Conservation (phyloP, 306 rosid genomes). For the Nissolia schottii region DNA sequence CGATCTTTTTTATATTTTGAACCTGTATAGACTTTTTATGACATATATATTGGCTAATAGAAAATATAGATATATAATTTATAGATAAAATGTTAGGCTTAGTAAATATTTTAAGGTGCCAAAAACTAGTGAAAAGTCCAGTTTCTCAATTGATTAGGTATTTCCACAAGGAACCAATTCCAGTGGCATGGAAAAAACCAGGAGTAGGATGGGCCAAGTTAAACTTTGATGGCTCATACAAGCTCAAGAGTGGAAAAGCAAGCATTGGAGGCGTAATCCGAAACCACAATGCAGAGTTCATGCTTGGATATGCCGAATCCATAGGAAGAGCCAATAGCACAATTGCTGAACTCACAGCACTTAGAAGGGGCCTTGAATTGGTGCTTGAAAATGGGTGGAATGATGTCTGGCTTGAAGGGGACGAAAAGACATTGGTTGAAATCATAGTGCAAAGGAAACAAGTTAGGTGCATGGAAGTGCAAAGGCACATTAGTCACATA, state of each 20-base stretch:
- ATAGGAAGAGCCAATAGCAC: conserved; percentile 62
- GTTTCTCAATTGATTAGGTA: conserved; percentile 20
- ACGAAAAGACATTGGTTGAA: conserved; percentile 58
- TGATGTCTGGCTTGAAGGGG: conserved; percentile 78
- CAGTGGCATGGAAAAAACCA: conserved; percentile 72
- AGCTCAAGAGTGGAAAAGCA: conserved; percentile 34
- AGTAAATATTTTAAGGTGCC: conserved; percentile 33
- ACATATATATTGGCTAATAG: not conserved
- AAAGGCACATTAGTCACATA: conserved; percentile 40
- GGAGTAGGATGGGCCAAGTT: conserved; percentile 60
- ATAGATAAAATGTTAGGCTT: conserved; percentile 32
- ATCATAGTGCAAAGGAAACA: conserved; percentile 34
- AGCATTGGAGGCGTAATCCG: conserved; percentile 71
- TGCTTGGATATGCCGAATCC: conserved; percentile 66
- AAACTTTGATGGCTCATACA: conserved; percentile 72
- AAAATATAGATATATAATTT: too few relatives aligned
- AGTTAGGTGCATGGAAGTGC: conserved; percentile 47
- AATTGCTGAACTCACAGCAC: conserved; percentile 53
- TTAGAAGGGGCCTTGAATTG: conserved; percentile 60
- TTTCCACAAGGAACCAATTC: conserved; percentile 48
- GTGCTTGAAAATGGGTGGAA: conserved; percentile 71
- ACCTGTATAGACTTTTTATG: too few relatives aligned
- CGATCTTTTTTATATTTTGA: not conserved
- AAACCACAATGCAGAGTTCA: conserved; percentile 64
- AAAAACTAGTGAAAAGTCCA: conserved; percentile 35